Conservation (phyloP, 495 filamentous ascomycete species). For the Aspergillus nanangensis region DNA sequence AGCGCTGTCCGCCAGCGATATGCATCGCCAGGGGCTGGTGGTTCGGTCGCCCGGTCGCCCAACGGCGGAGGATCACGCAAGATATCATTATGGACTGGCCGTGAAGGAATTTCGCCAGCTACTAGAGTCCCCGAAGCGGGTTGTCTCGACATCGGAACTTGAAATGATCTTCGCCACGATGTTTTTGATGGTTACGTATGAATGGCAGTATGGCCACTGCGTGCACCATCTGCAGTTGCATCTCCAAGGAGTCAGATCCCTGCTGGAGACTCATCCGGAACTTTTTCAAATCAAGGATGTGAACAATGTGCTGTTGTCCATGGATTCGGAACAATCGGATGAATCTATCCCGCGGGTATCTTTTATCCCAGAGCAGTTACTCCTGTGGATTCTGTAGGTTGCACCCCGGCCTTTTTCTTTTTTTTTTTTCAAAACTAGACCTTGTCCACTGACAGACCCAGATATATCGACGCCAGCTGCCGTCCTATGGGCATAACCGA, state of each 20-base stretch:
- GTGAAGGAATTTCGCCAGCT: constrained; percentile 41
- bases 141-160: constrained; percentile 25
- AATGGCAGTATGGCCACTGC: constrained; percentile 40
- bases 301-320: constrained; percentile 26
- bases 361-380: constrained; percentile 37
- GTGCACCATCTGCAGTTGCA: constrained; percentile 39
- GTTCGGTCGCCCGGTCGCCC: constrained; percentile 26
- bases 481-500: constrained; percentile 32
- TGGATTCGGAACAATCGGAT: constrained; percentile 15
- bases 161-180: constrained; percentile 39
- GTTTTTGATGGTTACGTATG: constrained; percentile 39
- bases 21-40: constrained; percentile 33
- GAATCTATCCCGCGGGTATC: constrained; percentile 20
- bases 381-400: constrained; percentile 38
- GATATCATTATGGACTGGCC: constrained; percentile 38
- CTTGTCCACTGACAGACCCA: constrained; percentile 11
- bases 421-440: neutral
- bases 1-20: constrained; percentile 36
- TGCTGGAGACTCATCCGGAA: constrained; percentile 35
- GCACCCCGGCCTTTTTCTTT: neutral
- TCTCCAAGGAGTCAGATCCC: constrained; percentile 35
- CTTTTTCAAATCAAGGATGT: constrained; percentile 33
- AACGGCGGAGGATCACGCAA: constrained; percentile 32
- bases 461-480: constrained; percentile 36
- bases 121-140: constrained; percentile 26